Base-by-base conservation (phyloP, 352 stramenopile genomes). In the Stramenopiles sp. region DNA sequence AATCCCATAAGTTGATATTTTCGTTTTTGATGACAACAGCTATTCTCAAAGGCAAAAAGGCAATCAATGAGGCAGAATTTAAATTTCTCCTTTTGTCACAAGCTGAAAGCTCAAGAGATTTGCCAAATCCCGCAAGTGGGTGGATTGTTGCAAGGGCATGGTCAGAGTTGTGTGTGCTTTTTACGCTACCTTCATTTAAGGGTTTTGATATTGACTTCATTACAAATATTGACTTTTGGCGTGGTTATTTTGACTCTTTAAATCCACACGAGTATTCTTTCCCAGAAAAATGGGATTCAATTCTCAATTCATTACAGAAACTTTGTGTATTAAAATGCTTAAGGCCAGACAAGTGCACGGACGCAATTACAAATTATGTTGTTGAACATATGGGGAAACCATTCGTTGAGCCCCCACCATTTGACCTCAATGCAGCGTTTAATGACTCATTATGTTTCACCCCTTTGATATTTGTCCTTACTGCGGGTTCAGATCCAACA, bases 1-100 rank as follows among this genome's bases (percentile, higher is more conserved):
- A 88, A 48, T 87, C 88, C 39, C 66, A 89, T 55, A 91, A 91
- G 48, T 52, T 91, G 17, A 53, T 91, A 2, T 91, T 90, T 43
- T 70, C 66, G n/a, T 91, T 91, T 47, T 43, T 90, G 2, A 43
- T 91, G n/a, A 69, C 62, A 0, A 66, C 80, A 44, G 89, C 88
- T 45, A 84, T 91, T 26, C 57, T 91, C 15, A 66, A 61, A 52
- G 44, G 34, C 85, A 70, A 42, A 21, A 17, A 6, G 38, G 6
- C 20, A 8, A n/a, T 19, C 8, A 6, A 21, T 22, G 6, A 6
- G 6, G 10, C 28, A 21, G 6, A 32, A 6, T 10, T 42, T 6
- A 19, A 6, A 6, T 42, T 34, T 24, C 17, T 42, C 21, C 19
- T 42, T 19, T 34, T 24, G 10, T n/a, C n/a, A 10, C n/a, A 39